phyloP scores from a whole-genome alignment of 768 basidiomycete genomes.

The Pulveroboletus sp. region DNA sequence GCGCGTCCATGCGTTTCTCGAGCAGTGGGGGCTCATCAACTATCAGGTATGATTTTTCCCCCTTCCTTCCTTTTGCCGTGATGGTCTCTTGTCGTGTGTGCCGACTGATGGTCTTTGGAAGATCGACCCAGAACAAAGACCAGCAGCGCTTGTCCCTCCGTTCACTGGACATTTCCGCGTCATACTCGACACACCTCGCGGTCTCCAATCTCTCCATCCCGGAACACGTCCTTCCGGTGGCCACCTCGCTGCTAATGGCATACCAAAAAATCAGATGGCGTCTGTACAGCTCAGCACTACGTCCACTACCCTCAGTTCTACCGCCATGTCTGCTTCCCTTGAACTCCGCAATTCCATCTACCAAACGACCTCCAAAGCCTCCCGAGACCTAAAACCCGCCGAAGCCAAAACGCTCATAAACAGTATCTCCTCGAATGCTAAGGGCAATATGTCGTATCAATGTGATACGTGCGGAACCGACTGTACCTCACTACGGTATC shows the following conservation, averaged over 20 bases:
- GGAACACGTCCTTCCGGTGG: slow-evolving; percentile 58
- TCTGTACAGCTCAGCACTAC: slow-evolving; percentile 8
- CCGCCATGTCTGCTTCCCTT: slow-evolving; percentile 58
- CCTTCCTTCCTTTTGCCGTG: neutral
- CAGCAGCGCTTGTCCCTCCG: slow-evolving; percentile 90
- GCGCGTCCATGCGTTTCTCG: slow-evolving; percentile 97
- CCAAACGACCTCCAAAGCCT: slow-evolving; percentile 82
- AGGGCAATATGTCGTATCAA: slow-evolving; percentile 53
- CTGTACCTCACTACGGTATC: slow-evolving; percentile 84
- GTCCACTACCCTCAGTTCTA: slow-evolving; percentile 13
- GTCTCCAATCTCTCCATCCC: slow-evolving; percentile 88
- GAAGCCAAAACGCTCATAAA: slow-evolving; percentile 67
- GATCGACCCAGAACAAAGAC: slow-evolving; percentile 97
- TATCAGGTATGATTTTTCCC: slow-evolving; percentile 69
- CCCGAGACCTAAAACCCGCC: slow-evolving; percentile 56
- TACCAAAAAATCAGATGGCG: slow-evolving; percentile 34
- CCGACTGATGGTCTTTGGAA: slow-evolving; percentile 31
- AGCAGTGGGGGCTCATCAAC: slow-evolving; percentile 98
- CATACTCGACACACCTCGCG: slow-evolving; percentile 93
- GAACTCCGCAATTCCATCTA: slow-evolving; percentile 87
- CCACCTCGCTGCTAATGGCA: slow-evolving; percentile 45
- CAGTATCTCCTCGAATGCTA: slow-evolving; percentile 42
- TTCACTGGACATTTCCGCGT: slow-evolving; percentile 99
- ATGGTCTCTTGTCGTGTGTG: neutral
- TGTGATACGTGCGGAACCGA: slow-evolving; percentile 97